These are phyloP conservation scores for Amanita thiersii DNA, from an alignment of 768 basidiomycete genomes.

Conservation along the genomic window DNA sequence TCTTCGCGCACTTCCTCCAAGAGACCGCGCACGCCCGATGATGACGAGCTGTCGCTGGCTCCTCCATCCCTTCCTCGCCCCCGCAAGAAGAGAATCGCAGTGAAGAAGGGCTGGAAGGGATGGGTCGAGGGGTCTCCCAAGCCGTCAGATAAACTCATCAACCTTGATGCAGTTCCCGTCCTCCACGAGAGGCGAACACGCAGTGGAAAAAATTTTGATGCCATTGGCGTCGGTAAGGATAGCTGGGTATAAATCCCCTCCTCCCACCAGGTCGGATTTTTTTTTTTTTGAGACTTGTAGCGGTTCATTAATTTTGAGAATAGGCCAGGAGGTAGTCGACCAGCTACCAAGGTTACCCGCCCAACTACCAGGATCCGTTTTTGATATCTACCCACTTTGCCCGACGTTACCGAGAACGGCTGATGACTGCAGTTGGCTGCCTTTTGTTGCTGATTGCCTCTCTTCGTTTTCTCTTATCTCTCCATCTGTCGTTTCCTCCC, in stretches of 20 bases:
- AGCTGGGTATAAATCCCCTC: constrained; percentile 52
- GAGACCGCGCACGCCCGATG: constrained; percentile 67
- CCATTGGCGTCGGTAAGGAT: constrained; percentile 69
- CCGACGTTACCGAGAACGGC: no score
- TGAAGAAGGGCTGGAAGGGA: constrained; percentile 83
- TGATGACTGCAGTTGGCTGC: no score
- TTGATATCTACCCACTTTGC: background rate
- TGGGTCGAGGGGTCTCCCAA: constrained; percentile 85
- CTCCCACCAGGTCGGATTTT: no score
- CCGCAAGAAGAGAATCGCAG: constrained; percentile 57
- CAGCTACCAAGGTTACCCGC: constrained; percentile 1
- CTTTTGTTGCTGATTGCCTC: no score
- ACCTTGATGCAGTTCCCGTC: constrained; percentile 64
- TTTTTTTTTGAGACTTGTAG: background rate
- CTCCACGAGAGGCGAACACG: constrained; percentile 72
- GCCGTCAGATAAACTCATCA: constrained; percentile 75
- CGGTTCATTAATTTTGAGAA: constrained; percentile 7
- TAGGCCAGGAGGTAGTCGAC: constrained; percentile 2
- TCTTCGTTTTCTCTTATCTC: no score
- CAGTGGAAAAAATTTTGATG: constrained; percentile 82
- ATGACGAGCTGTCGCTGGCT: constrained; percentile 34
- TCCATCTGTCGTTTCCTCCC: no score
- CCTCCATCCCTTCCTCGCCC: constrained; percentile 20
- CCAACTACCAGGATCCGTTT: background rate
- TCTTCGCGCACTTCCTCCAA: constrained; percentile 79